Conservation (phyloP, 2,329 filamentous ascomycete genomes). For the Aspergillus versicolor region DNA sequence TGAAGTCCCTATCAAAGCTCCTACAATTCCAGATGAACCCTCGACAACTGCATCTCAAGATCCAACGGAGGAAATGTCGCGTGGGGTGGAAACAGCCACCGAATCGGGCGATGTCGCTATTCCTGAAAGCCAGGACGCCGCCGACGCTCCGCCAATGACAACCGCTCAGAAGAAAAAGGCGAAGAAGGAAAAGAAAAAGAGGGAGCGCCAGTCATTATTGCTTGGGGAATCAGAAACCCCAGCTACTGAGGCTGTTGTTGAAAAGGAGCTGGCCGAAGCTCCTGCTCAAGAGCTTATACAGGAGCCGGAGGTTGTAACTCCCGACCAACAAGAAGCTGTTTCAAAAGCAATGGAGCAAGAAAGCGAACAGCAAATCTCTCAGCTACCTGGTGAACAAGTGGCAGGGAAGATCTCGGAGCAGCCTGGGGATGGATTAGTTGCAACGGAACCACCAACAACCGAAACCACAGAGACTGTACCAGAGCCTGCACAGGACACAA, state of each 20-base stretch:
- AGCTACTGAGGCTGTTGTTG: neutral
- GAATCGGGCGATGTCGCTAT: conserved; percentile 1
- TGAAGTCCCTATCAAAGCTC: neutral
- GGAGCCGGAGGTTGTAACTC: neutral
- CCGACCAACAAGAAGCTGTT: neutral
- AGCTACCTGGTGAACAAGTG: neutral
- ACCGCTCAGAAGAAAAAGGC: conserved; percentile 26
- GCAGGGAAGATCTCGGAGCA: neutral
- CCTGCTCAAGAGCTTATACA: neutral
- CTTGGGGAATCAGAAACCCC: neutral
- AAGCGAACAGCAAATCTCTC: neutral
- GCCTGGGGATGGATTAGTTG: neutral
- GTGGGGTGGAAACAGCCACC: conserved; percentile 3
- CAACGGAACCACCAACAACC: neutral
- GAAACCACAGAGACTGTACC: neutral
- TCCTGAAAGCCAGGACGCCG: neutral
- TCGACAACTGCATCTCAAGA: neutral
- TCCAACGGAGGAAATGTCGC: conserved; percentile 5
- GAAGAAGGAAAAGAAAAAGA: conserved; percentile 26
- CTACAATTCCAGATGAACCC: conserved; percentile 6
- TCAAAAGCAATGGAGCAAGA: neutral
- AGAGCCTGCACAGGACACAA: neutral
- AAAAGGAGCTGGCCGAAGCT: neutral
- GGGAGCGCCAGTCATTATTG: conserved; percentile 12
- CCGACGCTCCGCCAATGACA: conserved; percentile 18